phyloP scores from a whole-genome alignment of 2,329 filamentous ascomycete genomes.

The Leptographium wingfieldii region DNA sequence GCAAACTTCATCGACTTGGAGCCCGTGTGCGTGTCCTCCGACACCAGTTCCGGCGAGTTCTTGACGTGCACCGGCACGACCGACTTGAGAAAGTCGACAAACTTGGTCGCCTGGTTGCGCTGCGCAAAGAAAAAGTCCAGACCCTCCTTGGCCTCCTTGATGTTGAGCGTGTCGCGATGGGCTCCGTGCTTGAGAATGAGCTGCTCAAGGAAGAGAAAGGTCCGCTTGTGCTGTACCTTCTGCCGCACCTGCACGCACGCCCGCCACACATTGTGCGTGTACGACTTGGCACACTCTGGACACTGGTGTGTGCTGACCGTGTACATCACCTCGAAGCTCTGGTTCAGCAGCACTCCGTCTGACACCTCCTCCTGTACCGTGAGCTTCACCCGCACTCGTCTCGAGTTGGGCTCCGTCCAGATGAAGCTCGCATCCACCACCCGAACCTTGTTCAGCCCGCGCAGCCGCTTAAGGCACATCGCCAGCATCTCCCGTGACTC shows the following conservation, averaged over 20 bases:
- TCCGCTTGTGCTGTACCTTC: constrained; percentile 83
- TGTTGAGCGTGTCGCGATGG: constrained; percentile 84
- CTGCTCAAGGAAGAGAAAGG: constrained; percentile 64
- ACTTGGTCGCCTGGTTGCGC: constrained; percentile 74
- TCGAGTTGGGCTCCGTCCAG: constrained; percentile 96
- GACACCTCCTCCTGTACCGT: constrained; percentile 67
- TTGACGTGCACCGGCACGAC: constrained; percentile 52
- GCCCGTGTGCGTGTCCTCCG: constrained; percentile 80
- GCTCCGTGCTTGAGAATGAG: constrained; percentile 89
- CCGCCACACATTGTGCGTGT: constrained; percentile 69
- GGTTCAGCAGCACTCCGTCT: constrained; percentile 62
- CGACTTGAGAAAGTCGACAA: constrained; percentile 66
- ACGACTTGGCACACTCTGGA: constrained; percentile 88
- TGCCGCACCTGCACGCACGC: constrained; percentile 91
- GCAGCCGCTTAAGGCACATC: constrained; percentile 76
- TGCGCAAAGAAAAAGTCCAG: constrained; percentile 92
- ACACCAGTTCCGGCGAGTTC: constrained; percentile 59
- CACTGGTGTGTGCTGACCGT: constrained; percentile 87
- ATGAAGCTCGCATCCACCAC: constrained; percentile 95
- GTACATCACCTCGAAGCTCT: constrained; percentile 90
- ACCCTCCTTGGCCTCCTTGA: constrained; percentile 91
- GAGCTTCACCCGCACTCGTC: constrained; percentile 86
- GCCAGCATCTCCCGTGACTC: constrained; percentile 91
- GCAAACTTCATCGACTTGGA: constrained; percentile 92
- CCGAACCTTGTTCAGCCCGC: constrained; percentile 76